Evolutionary conservation across 2,329 filamentous ascomycete species (phyloP).

Genomic region (Alternaria metachromatica): DNA sequence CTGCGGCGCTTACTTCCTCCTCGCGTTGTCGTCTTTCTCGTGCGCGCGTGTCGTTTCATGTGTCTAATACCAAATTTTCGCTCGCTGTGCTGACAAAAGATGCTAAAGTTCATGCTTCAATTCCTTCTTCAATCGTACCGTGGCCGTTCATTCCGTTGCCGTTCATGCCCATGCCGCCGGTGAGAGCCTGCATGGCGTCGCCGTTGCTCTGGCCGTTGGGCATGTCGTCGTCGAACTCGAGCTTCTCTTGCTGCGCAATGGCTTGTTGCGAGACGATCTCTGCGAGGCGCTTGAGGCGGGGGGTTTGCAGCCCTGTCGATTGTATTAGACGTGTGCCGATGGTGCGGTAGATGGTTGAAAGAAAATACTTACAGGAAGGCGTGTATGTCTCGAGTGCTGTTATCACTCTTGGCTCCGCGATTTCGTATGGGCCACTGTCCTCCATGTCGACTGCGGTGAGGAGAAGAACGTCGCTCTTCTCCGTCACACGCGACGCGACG

Average conservation of each 20-base stretch:
- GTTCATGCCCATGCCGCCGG: slow-evolving; percentile 20
- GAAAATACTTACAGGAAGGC: slow-evolving; percentile 78
- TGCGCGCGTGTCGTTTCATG: slow-evolving; percentile 5
- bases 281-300: slow-evolving; percentile 91
- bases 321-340: slow-evolving; percentile 35
- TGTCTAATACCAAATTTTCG: slow-evolving; percentile 16
- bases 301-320: slow-evolving; percentile 85
- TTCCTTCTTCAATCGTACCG: slow-evolving; percentile 26
- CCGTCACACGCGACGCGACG: slow-evolving; percentile 92
- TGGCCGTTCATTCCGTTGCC: slow-evolving; percentile 22
- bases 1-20: not conserved
- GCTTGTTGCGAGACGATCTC: slow-evolving; percentile 98
- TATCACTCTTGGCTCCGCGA: slow-evolving; percentile 94
- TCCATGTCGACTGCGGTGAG: slow-evolving; percentile 98
- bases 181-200: slow-evolving; percentile 29
- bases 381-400: slow-evolving; percentile 98
- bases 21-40: slow-evolving; percentile 4
- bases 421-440: slow-evolving; percentile 97
- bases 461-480: slow-evolving; percentile 96
- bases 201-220: slow-evolving; percentile 23
- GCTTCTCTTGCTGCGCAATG: slow-evolving; percentile 91
- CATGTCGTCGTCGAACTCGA: slow-evolving; percentile 59
- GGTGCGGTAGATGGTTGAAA: not conserved
- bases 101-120: slow-evolving; percentile 22
- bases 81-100: slow-evolving; percentile 10